A percentile compares a stretch with the other conserved stretches of the same genome.
Conservation (phyloP, 805 yeast species). For the Schwanniomyces polymorphus region DNA sequence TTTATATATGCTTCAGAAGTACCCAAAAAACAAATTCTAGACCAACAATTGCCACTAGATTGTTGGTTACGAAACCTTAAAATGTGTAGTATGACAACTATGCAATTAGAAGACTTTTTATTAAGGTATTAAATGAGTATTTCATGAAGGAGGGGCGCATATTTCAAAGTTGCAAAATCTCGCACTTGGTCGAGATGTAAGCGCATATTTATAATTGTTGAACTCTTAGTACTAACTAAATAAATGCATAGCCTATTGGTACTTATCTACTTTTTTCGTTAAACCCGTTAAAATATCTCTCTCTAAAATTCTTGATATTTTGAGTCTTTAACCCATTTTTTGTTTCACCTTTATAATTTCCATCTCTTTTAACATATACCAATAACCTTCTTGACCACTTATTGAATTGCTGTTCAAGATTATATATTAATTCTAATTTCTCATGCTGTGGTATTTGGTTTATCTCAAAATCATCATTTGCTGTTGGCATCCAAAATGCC, state of each 20-base stretch:
- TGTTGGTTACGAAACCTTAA: not conserved
- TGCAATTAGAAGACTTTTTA: not conserved
- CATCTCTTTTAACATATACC: constrained; percentile 70
- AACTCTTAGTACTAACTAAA: not conserved
- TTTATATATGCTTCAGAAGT: not conserved
- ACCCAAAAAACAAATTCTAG: not conserved
- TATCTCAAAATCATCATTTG: constrained; percentile 76
- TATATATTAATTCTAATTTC: constrained; percentile 65
- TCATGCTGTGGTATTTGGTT: constrained; percentile 78
- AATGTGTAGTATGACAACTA: not conserved
- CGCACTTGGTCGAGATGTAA: constrained; percentile 14
- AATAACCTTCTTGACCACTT: constrained; percentile 90
- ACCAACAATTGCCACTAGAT: not conserved
- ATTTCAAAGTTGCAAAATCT: constrained; percentile 6
- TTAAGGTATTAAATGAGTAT: not conserved
- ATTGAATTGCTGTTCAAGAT: constrained; percentile 83
- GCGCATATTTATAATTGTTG: constrained; percentile 10
- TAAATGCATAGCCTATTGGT: not conserved
- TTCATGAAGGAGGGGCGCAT: not conserved
- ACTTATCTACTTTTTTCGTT: constrained; percentile 32
- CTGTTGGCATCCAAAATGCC: constrained; percentile 98
- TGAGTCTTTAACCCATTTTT: constrained; percentile 43
- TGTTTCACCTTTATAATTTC: constrained; percentile 47
- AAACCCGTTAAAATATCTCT: constrained; percentile 73
- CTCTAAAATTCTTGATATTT: constrained; percentile 62